Evolutionary conservation across 495 filamentous ascomycete species (phyloP), one percentile per base, ranked within the genome.

Genomic region (Staphylotrichum tortipilum): DNA sequence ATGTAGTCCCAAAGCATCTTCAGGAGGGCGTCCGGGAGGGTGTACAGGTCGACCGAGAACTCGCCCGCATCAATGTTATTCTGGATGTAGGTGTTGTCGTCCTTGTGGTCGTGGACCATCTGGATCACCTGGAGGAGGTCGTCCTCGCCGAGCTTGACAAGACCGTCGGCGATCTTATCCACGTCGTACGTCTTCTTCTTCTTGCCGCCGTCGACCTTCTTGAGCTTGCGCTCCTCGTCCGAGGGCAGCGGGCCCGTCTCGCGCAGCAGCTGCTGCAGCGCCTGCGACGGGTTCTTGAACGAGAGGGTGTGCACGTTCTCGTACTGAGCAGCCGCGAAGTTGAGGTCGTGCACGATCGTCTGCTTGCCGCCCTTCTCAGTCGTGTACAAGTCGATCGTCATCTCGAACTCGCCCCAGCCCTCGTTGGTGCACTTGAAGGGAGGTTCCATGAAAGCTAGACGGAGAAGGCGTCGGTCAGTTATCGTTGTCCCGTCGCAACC

Each of bases 321-420:
- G 65, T 99, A 99, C 40, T 79, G 77, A 47, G 79, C 73, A 44
- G 79, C 78, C 40, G 79, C 75, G 58, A 99, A 99, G 73, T 99
- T 95, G 45, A 99, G 74, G 63, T 99, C 94, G 66, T 99, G 94
- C 24, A 68, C 64, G 49, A 99, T 71, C 18, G 76, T 72, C 58
- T 86, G 82, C 42, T 95, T 89, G 52, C 89, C 90, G 17, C 81
- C 81, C 68, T 89, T 89, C 68, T 94, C 88, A 21, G 84, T 80
- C n/a, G 80, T 81, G 56, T 78, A 82, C 24, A 94, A 73, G 44
- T 84, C 76, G 53, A 97, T 91, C 22, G 76, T 73, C 87, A 97
- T 91, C 61, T 97, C 94, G 62, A 99, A 99, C 69, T 99, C 94
- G 60, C 94, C 94, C 94, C 94, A 99, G 58, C 94, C 94, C 67